Conservation (phyloP, 164 flowering plant species). For the Tetrastigma voinierianum region DNA sequence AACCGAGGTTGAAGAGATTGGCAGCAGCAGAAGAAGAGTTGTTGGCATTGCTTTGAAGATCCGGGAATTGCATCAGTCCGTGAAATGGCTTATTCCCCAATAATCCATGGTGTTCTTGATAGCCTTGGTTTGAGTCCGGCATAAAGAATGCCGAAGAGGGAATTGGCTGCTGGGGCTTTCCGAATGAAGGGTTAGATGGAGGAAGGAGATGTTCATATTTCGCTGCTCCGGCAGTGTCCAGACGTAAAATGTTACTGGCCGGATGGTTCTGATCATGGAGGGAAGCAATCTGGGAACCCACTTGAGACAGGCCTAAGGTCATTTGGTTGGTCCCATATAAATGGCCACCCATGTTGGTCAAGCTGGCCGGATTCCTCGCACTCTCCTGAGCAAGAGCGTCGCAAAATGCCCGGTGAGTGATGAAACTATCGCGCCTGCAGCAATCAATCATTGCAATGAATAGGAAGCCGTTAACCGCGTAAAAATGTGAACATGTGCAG, state of each 20-base stretch:
- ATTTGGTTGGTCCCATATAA: slow-evolving; percentile 47
- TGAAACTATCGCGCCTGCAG: slow-evolving; percentile 89
- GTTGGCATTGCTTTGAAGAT: slow-evolving; percentile 38
- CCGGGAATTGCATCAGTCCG: slow-evolving; percentile 65
- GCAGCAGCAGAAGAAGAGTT: slow-evolving; percentile 28
- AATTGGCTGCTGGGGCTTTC: slow-evolving; percentile 21
- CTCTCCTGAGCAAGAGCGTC: slow-evolving; percentile 91
- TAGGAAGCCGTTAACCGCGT: too few relatives aligned
- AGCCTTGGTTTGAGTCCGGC: slow-evolving; percentile 32
- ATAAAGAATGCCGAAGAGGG: slow-evolving; percentile 35
- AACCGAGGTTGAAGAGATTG: slow-evolving; percentile 54
- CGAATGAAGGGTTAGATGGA: slow-evolving; percentile 20
- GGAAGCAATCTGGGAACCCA: slow-evolving; percentile 42
- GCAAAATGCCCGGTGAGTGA: slow-evolving; percentile 90
- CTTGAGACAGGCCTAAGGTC: slow-evolving; percentile 50
- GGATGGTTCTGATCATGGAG: slow-evolving; percentile 39
- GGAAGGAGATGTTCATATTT: slow-evolving; percentile 48
- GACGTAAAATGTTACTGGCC: slow-evolving; percentile 39
- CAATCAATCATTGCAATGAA: background rate
- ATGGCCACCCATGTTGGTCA: slow-evolving; percentile 59
- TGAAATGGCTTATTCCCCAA: slow-evolving; percentile 44
- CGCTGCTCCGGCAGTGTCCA: slow-evolving; percentile 33
- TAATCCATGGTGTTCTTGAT: slow-evolving; percentile 31
- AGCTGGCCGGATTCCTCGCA: slow-evolving; percentile 57
- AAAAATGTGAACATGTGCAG: too few relatives aligned